Evolutionary conservation across 345 rosid species (phyloP).

Genomic region (Schrenkiella parvula): DNA sequence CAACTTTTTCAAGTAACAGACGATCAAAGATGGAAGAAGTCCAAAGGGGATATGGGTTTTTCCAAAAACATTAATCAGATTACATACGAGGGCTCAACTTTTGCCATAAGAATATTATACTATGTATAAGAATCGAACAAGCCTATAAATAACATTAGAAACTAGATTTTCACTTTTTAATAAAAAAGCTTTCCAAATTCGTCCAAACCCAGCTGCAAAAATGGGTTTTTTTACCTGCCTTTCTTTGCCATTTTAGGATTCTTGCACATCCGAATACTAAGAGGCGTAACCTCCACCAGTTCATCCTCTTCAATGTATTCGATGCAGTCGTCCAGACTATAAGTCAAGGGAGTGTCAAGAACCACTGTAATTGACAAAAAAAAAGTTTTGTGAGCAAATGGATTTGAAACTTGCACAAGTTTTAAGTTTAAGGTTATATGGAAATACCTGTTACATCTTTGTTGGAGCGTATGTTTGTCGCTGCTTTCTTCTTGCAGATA

Average conservation of each 20-base stretch:
- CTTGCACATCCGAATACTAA: conserved; percentile 81
- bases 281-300: conserved; percentile 93
- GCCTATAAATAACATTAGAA: conserved; percentile 26
- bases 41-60: conserved; percentile 10
- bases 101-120: conserved; percentile 16
- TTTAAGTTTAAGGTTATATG: neutral
- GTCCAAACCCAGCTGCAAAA: conserved; percentile 24
- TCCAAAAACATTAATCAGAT: conserved; percentile 4
- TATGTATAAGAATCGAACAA: conserved; percentile 12
- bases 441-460: conserved; percentile 74
- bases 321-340: conserved; percentile 92
- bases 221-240: conserved; percentile 40
- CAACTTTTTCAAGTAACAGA: neutral
- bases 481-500: conserved; percentile 94
- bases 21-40: neutral
- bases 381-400: neutral
- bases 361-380: conserved; percentile 51
- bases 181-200: neutral
- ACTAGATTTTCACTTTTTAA: conserved; percentile 2
- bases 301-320: conserved; percentile 98
- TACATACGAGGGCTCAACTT: conserved; percentile 14
- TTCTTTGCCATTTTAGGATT: conserved; percentile 68
- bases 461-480: conserved; percentile 88
- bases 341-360: conserved; percentile 81
- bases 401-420: neutral